phyloP scores from a whole-genome alignment of 805 yeast species.

The Candida endomychidarum region DNA sequence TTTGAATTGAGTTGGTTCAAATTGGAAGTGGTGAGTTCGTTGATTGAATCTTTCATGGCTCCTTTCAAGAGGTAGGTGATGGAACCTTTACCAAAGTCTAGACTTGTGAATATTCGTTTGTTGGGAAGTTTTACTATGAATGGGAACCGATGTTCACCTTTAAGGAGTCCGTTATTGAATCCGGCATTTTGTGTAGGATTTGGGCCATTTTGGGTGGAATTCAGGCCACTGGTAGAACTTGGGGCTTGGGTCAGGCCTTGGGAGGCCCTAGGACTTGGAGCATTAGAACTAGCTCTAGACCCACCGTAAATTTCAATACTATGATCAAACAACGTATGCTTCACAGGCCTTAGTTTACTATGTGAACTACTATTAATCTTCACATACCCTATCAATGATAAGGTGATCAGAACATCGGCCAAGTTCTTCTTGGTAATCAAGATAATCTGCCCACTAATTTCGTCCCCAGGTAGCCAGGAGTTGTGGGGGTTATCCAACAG shows the following conservation, averaged over 20 bases:
- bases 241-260: no score
- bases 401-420: constrained; percentile 51
- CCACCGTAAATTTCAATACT: constrained; percentile 58
- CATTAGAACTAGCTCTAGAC: constrained; percentile 12
- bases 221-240: no score
- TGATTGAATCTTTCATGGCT: constrained; percentile 30
- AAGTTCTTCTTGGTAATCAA: constrained; percentile 56
- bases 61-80: constrained; percentile 65
- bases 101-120: constrained; percentile 67
- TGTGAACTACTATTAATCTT: constrained; percentile 55
- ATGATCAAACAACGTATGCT: constrained; percentile 56
- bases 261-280: no score
- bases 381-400: constrained; percentile 57
- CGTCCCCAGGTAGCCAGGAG: constrained; percentile 78
- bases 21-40: constrained; percentile 11
- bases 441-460: constrained; percentile 61
- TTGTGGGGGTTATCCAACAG: constrained; percentile 73
- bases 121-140: constrained; percentile 80
- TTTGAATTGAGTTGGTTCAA: constrained; percentile 7
- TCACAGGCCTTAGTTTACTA: constrained; percentile 52
- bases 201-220: no score
- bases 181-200: constrained; percentile 21
- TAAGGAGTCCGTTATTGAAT: constrained; percentile 51
- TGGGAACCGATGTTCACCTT: constrained; percentile 88
- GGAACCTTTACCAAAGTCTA: constrained; percentile 84